Evolutionary conservation across 2,329 filamentous ascomycete genomes (phyloP).

Genomic region (Zymoseptoria brevis): DNA sequence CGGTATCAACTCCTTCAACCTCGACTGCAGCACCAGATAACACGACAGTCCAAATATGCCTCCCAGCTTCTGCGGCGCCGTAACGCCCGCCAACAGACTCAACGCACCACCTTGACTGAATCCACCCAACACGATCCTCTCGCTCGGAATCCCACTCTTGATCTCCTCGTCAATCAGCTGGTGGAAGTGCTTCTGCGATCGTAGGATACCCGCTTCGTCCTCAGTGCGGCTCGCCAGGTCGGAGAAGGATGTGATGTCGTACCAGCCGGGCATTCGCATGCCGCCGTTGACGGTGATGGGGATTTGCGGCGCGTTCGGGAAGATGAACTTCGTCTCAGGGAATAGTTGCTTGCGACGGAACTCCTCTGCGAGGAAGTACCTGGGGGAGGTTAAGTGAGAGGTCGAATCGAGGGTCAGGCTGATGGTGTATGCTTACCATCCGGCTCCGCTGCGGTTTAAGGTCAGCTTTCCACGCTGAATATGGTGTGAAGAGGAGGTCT

Average conservation of each 20-base stretch:
- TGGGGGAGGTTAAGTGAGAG: constrained; percentile 21
- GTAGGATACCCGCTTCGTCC: constrained; percentile 66
- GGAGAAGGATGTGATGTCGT: constrained; percentile 57
- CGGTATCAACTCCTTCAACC: constrained; percentile 51
- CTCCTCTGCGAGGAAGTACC: constrained; percentile 73
- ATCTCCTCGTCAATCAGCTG: constrained; percentile 72
- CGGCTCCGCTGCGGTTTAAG: constrained; percentile 45
- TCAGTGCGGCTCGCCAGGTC: constrained; percentile 43
- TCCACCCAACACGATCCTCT: constrained; percentile 77
- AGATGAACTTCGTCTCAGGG: constrained; percentile 84
- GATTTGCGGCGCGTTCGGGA: constrained; percentile 70
- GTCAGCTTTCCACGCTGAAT: constrained; percentile 8
- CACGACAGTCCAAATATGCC: constrained; percentile 80
- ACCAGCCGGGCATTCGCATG: constrained; percentile 71
- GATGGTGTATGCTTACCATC: constrained; percentile 49
- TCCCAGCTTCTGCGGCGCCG: constrained; percentile 65
- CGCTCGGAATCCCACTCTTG: constrained; percentile 67
- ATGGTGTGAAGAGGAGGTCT: constrained; percentile 4
- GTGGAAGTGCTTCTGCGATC: constrained; percentile 68
- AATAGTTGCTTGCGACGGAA: constrained; percentile 71
- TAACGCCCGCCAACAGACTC: constrained; percentile 72
- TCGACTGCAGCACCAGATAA: constrained; percentile 66
- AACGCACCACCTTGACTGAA: constrained; percentile 86
- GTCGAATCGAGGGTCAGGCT: not conserved
- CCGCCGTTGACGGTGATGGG: constrained; percentile 53